Base-by-base conservation (phyloP, 371 early-diverging fungal genomes). In the Conidiobolus incongruus region DNA sequence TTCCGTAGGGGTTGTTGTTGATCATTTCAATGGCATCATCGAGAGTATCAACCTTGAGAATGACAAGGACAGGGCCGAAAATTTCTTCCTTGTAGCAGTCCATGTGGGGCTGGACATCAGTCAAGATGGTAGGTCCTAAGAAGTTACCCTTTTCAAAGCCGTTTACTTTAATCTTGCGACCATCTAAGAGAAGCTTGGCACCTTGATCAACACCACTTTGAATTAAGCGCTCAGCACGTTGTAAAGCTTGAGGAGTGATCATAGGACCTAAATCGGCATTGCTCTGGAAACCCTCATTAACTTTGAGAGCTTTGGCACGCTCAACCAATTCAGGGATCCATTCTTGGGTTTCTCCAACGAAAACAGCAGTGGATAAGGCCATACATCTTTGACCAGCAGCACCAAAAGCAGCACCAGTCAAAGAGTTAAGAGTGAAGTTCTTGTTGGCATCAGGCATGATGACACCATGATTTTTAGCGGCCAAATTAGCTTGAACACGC, bases 381-480 rank as follows among this genome's bases (percentile, higher is more conserved):
- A 84, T 84, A 58, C 85, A 86, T 24, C 95, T 76, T 65, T 92
- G 92, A 36, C 94, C 94, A 34, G 94, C 93, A 36, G 93, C 93
- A 40, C 96, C 96, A 53, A 93, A 93, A 12, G 94, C 91, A 37
- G 96, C 92, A 28, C 94, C 93, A 15, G 78, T 72, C 31, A 95
- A 72, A 40, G 76, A 70, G 56, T 92, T 90, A 40, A 93, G 65
- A 6, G 94, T 74, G 48, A 83, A 70, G 61, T 93, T 86, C 61
- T 73, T 73, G 56, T 70, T 72, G 43, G 91, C 88, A 51, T 95
- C 96, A 15, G 90, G 82, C 62, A 93, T 58, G 31, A 93, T 68
- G 19, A 95, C 82, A 42, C 90, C 92, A 55, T 95, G 96, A 70
- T 95, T 95, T 74, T 93, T 95, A 54, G 96, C 93, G 16, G 91